Base-by-base conservation (phyloP, 768 basidiomycete species). In the Boletus speciosus region DNA sequence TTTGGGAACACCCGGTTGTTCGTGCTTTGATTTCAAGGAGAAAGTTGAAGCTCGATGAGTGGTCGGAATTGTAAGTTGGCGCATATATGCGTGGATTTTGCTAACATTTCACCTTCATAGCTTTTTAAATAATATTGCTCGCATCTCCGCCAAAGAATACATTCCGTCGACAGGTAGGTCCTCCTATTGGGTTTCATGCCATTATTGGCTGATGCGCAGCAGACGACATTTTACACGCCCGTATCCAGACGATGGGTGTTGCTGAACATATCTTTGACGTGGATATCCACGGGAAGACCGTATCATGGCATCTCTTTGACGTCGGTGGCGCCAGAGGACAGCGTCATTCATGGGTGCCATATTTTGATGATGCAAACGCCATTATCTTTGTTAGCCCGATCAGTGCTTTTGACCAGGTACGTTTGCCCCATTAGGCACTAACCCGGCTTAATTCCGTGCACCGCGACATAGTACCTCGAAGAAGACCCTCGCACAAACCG, bases 211-310 rank as follows among this genome's bases (percentile, higher is more conserved):
- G 58, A 58, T 21, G 46, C 41, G 49, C 35, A 8, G 23, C 56
- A 90, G 90, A 93, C 68, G 90, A 93, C 64, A 90, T 93, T 52
- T 76, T 93, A 16, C 89, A 90, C 64, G 90, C 89, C n/a, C 86
- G 90, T 35, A 87, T 93, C 49, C 92, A 92, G 65, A 93, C 90
- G 7, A 90, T 93, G 85, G 90, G 90, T 1, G 86, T 93, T 5
- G 80, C 88, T 0, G 90, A 93, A 68, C 90, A 93, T 60, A 75
- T 84, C 31, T 93, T 93, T 61, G 88, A 90, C 51, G 85, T 93
- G 23, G 82, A 85, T 44, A 81, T 91, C 39, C 86, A 89, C 58
- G 88, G 89, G 14, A 90, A 86, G 66, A 72, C 76, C 27, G 86
- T 90, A 12, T 83, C 85, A 14, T 88, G 85, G 85, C 83, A 85